Conservation (phyloP, 129 eudicot genomes). For the Pittosporum tobira region DNA sequence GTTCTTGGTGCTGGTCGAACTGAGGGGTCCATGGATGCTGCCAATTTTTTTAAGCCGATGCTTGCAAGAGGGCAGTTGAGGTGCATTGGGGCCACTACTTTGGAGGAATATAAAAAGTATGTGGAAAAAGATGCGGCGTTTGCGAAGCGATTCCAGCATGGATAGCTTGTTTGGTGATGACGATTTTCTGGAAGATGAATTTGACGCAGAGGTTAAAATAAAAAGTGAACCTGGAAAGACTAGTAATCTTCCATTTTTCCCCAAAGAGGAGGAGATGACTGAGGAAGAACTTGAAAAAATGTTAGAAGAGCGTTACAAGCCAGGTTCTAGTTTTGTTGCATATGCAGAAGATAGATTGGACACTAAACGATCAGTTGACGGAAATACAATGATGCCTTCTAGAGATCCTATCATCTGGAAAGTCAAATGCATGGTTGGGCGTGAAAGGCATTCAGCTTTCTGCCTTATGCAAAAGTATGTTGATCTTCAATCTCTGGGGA, state of each 20-base stretch:
- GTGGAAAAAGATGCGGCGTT: slow-evolving; percentile 97
- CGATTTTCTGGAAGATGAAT: slow-evolving; percentile 44
- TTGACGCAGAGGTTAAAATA: slow-evolving; percentile 23
- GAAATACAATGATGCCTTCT: slow-evolving; percentile 14
- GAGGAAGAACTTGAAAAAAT: slow-evolving; percentile 60
- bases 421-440: slow-evolving; percentile 98
- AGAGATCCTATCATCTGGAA: slow-evolving; percentile 64
- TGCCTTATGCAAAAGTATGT: slow-evolving; percentile 89
- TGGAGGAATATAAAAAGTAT: slow-evolving; percentile 82
- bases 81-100: slow-evolving; percentile 93
- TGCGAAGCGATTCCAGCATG: slow-evolving; percentile 94
- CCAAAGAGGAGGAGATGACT: slow-evolving; percentile 61
- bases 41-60: slow-evolving; percentile 86
- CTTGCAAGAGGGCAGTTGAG: slow-evolving; percentile 93
- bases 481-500: slow-evolving; percentile 47
- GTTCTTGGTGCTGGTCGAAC: slow-evolving; percentile 90
- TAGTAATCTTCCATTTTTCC: slow-evolving; percentile 34
- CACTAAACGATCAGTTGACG: slow-evolving; percentile 23
- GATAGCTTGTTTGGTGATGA: slow-evolving; percentile 10
- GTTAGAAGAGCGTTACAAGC: slow-evolving; percentile 59
- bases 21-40: slow-evolving; percentile 98
- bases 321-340: slow-evolving; percentile 53
- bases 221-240: slow-evolving; percentile 37
- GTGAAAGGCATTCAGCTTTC: slow-evolving; percentile 82
- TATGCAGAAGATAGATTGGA: slow-evolving; percentile 55